Conservation (phyloP, 805 yeast genomes). For the Pichia scutulata region DNA sequence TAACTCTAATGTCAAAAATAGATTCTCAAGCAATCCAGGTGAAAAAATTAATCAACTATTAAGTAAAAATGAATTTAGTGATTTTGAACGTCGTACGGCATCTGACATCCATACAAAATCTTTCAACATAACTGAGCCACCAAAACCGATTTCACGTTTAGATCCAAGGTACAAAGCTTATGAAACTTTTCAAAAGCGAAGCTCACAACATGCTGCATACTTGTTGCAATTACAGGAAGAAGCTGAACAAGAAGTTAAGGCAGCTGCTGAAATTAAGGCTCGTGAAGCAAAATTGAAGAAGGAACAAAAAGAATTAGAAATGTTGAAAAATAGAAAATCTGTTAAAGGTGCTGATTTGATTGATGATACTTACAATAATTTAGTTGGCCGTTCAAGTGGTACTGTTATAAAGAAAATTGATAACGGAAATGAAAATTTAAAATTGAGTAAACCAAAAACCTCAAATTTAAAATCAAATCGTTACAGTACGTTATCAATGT, state of each 20-base stretch:
- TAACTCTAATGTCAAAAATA: neutral
- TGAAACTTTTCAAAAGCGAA: conserved; percentile 36
- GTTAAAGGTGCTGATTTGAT: conserved; percentile 5
- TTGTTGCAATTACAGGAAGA: conserved; percentile 22
- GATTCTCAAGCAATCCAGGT: conserved; percentile 26
- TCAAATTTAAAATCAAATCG: conserved; percentile 40
- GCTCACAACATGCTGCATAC: conserved; percentile 36
- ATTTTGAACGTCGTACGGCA: conserved; percentile 38
- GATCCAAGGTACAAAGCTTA: conserved; percentile 51
- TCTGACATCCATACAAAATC: conserved; percentile 30
- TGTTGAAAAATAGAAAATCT: neutral
- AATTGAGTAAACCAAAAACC: conserved; percentile 25
- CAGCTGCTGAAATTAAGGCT: conserved; percentile 9
- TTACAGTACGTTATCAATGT: conserved; percentile 62
- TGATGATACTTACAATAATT: conserved; percentile 6
- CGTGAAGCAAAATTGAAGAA: conserved; percentile 8
- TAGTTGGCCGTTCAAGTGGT: conserved; percentile 6
- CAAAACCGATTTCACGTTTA: conserved; percentile 48
- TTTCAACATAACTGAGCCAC: conserved; percentile 30
- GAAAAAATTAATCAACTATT: conserved; percentile 32
- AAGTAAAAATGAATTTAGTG: conserved; percentile 38
- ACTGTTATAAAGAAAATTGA: conserved; percentile 20
- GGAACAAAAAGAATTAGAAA: conserved; percentile 9
- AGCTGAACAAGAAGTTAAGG: conserved; percentile 14
- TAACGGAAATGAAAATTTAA: conserved; percentile 18